Evolutionary conservation across 768 basidiomycete genomes (phyloP).

Genomic region (Phlegmacium glaucopus): DNA sequence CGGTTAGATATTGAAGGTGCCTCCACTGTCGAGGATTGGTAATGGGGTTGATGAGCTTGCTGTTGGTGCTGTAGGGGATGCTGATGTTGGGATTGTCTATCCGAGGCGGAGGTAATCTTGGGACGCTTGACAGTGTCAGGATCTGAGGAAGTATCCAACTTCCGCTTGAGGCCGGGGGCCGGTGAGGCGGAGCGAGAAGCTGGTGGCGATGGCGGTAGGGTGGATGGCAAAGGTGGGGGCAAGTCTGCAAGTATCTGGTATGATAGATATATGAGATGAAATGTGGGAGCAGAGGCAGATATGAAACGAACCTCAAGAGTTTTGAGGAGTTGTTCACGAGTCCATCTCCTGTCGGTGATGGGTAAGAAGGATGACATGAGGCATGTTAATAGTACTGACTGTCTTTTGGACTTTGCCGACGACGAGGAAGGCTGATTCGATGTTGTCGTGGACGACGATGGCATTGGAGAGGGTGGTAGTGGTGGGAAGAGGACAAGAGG

Average conservation of each 20-base stretch:
- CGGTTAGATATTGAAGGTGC: conserved; percentile 23
- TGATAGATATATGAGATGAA: conserved; percentile 11
- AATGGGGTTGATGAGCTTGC: conserved; percentile 24
- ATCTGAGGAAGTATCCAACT: conserved; percentile 35
- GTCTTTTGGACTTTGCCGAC: conserved; percentile 29
- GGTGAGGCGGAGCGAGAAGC: conserved; percentile 48
- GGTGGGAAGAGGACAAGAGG: conserved; percentile 44
- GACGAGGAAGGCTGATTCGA: conserved; percentile 11
- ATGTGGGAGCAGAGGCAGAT: conserved; percentile 1
- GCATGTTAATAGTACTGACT: conserved; percentile 24
- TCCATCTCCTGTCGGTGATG: conserved; percentile 41
- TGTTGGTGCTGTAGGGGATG: conserved; percentile 22
- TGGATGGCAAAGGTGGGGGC: conserved; percentile 38
- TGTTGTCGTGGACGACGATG: conserved; percentile 16
- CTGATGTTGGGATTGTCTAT: conserved; percentile 23
- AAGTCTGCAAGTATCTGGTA: conserved; percentile 41
- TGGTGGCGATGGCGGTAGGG: conserved; percentile 50
- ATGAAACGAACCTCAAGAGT: conserved; percentile 39
- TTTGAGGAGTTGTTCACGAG: conserved; percentile 45
- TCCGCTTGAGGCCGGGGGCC: conserved; percentile 44
- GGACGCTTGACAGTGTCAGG: conserved; percentile 45
- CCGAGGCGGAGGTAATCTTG: conserved; percentile 31
- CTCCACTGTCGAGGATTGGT: conserved; percentile 20
- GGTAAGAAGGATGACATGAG: conserved; percentile 14
- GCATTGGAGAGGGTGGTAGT: conserved; percentile 26